Evolutionary conservation across 2,329 filamentous ascomycete species (phyloP), one percentile per base, ranked within the genome.

Genomic region (Ophiocordyceps camponoti-floridani): DNA sequence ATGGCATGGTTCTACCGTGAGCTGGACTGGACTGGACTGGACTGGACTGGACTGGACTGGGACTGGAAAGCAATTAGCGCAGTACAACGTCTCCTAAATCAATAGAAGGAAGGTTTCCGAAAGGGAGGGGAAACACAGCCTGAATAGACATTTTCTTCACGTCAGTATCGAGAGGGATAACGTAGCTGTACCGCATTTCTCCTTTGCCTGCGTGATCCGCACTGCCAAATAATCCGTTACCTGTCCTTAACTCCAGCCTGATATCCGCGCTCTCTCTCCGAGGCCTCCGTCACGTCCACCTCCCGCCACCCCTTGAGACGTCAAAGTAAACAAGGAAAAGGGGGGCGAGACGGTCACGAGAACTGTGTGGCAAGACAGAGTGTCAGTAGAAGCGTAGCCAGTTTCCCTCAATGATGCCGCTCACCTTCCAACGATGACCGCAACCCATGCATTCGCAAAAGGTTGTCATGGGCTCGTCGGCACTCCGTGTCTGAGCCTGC

Each of bases 401-500:
- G 40, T 9, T 27, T 27, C 40, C 40, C 7, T 16, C 18, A n/a
- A 38, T 10, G n/a, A 11, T 18, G n/a, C 11, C 13, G 6, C 16
- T 59, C 66, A 80, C 78, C 74, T 83, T 83, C 79, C 79, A 83
- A 45, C 78, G 71, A 57, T 83, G 72, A 42, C 79, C 79, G 56
- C 79, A 83, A 50, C 75, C 69, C 57, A 75, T 77, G 57, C 79
- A 83, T 58, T 81, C 77, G 64, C 79, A 83, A 61, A 83, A 83
- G 33, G 79, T 83, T 49, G 79, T 83, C 79, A 83, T 83, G 52
- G 89, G 89, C 66, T 96, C 91, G 74, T 98, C 91, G 52, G 91
- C 91, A 67, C 78, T 84, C 51, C 91, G 75, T 14, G 91, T 98
- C 70, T 98, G 91, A 4, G 91, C 91, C 66, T 98, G 91, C 43